Evolutionary conservation across 2,329 filamentous ascomycete species (phyloP), one percentile per base, ranked within the genome.

Genomic region (Cladosporium colombiae): DNA sequence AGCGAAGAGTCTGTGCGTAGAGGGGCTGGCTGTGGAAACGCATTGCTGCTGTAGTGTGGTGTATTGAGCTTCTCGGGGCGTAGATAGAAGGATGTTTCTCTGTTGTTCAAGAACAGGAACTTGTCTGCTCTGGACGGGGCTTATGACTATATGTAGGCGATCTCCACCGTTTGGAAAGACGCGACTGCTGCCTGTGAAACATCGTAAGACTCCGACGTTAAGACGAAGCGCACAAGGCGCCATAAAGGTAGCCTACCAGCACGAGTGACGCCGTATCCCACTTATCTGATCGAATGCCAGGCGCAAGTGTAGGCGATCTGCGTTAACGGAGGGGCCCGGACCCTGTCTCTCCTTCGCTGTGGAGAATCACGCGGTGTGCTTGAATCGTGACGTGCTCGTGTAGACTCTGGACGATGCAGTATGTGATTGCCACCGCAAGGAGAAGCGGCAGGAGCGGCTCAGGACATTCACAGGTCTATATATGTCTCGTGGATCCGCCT

Each of bases 31-130:
- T 66, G 64, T 66, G 70, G 29, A 91, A 78, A 0, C 90, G 86
- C 73, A 94, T 92, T 64, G 84, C 60, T 46, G 60, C 18, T 62
- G 44, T 53, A 53, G 31, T 52, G 27, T 31, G n/a, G 16, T 59
- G 18, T 31, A 16, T 2, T 59, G 35, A 44, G 46, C 10, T 59
- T 59, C 37, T 55, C 23, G 5, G 18, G 5, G 6, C 2, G 21
- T 46, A 49, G 57, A n/a, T 14, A 33, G 6, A 50, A 11, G 21
- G 18, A 13, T 50, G 40, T 50, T 31, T 18, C 7, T 49, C 27
- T 49, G 7, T 25, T 53, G 49, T 13, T 62, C 60, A 40, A 31
- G 21, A 25, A 25, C 31, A 27, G 46, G 10, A 40, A 25, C 40
- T 31, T 29, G 18, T 31, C 29, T 5, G 13, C 13, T 2, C 6